These are phyloP conservation scores for Azolla pinnata DNA, from an alignment of 75 land plant genomes.

Conservation along the genomic window DNA sequence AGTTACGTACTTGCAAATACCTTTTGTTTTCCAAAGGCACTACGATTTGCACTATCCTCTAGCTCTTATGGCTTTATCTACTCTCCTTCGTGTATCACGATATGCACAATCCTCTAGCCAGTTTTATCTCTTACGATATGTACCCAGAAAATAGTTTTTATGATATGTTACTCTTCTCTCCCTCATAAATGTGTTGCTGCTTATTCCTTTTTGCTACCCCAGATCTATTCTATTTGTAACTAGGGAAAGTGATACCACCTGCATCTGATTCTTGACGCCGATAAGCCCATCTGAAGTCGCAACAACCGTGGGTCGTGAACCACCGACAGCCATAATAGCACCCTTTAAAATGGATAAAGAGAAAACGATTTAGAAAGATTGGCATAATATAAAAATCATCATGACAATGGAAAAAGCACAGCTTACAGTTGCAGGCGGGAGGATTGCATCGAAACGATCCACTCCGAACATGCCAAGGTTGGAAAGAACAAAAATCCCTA, in stretches of 20 bases:
- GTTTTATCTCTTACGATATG: too few relatives aligned
- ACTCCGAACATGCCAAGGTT: conserved; percentile 99
- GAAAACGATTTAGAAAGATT: background rate
- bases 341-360: conserved; percentile 58
- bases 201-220: background rate
- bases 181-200: too few relatives aligned
- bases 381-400: background rate
- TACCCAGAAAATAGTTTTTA: too few relatives aligned
- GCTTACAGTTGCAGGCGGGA: conserved; percentile 90
- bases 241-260: too few relatives aligned
- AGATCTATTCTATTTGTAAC: background rate
- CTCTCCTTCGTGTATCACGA: too few relatives aligned
- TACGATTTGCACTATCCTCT: too few relatives aligned
- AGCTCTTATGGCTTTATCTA: too few relatives aligned
- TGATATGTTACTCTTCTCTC: too few relatives aligned
- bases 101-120: too few relatives aligned
- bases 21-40: too few relatives aligned
- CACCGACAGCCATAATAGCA: conserved; percentile 99
- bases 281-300: conserved; percentile 73
- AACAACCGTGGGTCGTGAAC: conserved; percentile 80
- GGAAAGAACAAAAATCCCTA: conserved; percentile 95
- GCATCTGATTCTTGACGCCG: conserved; percentile 86
- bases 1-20: too few relatives aligned
- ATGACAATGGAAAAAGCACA: background rate
- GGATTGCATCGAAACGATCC: conserved; percentile 98